Percentiles rank a stretch among this genome's conserved stretches.
These are phyloP conservation scores for Penicillium sp. DNA, from an alignment of 2,329 filamentous ascomycete genomes.

Conservation along the genomic window DNA sequence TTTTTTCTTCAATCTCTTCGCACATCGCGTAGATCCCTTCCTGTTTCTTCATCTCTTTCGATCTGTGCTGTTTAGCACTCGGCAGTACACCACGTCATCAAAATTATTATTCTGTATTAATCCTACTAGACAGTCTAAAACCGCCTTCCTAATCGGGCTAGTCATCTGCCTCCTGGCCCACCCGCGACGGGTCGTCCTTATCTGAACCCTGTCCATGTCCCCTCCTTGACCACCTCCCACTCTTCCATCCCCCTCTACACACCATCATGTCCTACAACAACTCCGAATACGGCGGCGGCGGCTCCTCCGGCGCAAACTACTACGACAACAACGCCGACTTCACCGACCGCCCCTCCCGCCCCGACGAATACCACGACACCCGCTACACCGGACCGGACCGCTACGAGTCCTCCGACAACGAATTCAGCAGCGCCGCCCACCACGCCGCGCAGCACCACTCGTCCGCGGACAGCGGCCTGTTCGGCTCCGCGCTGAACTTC, in stretches of 20 bases:
- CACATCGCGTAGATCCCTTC: too few species aligned
- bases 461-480: slow-evolving; percentile 53
- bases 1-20: too few species aligned
- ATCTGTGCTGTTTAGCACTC: too few species aligned
- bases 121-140: too few species aligned
- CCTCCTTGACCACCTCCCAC: neutral
- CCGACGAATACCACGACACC: slow-evolving; percentile 22
- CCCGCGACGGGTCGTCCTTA: too few species aligned
- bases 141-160: too few species aligned
- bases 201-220: too few species aligned
- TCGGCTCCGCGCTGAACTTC: slow-evolving; percentile 56
- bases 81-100: too few species aligned
- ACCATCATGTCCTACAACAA: slow-evolving; percentile 24
- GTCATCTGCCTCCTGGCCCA: too few species aligned
- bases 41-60: too few species aligned
- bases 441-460: slow-evolving; percentile 57
- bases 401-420: slow-evolving; percentile 42
- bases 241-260: neutral
- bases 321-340: slow-evolving; percentile 26
- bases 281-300: slow-evolving; percentile 22
- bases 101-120: too few species aligned
- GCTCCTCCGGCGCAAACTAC: slow-evolving; percentile 26
- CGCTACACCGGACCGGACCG: slow-evolving; percentile 16
- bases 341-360: slow-evolving; percentile 6
- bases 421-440: slow-evolving; percentile 53